Percentiles rank a stretch among this genome's conserved stretches.
Evolutionary conservation across 2,329 filamentous ascomycete species (phyloP).

Genomic region (Cladosporium sp.): DNA sequence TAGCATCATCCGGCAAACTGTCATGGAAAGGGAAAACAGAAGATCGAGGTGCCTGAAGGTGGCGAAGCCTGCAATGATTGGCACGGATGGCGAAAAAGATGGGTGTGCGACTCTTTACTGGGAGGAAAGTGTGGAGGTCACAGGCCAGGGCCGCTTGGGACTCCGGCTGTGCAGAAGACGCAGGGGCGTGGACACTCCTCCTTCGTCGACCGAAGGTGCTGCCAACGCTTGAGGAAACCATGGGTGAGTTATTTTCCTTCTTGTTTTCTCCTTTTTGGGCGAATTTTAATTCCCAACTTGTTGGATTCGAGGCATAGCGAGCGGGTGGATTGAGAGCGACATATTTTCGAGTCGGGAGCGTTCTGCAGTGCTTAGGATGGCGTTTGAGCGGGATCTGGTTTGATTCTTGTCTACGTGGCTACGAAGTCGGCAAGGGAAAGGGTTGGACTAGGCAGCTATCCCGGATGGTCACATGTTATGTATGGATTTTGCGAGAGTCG

Average conservation of each 20-base stretch:
- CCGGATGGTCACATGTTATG: too few species aligned
- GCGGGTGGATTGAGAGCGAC: conserved; percentile 1
- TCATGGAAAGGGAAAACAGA: conserved; percentile 38
- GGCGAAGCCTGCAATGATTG: background rate
- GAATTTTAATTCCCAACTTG: background rate
- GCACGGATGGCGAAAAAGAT: background rate
- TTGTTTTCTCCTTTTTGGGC: background rate
- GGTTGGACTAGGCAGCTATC: too few species aligned
- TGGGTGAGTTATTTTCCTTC: conserved; percentile 5
- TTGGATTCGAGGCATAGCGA: background rate
- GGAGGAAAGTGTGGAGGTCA: conserved; percentile 34
- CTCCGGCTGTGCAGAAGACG: conserved; percentile 28
- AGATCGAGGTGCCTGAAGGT: conserved; percentile 25
- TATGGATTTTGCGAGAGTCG: too few species aligned
- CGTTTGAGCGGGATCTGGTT: conserved; percentile 3
- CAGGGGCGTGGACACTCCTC: conserved; percentile 27
- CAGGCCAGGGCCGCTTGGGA: conserved; percentile 32
- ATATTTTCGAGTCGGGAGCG: background rate
- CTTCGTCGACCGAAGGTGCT: conserved; percentile 14
- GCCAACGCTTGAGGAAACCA: conserved; percentile 13
- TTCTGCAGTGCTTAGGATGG: background rate
- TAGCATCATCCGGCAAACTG: conserved; percentile 36
- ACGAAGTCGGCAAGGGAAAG: too few species aligned
- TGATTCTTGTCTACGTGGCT: background rate
- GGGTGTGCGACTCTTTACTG: conserved; percentile 24